A percentile compares a stretch with the other conserved stretches of the same genome.
Evolutionary conservation across 1,284 basidiomycete species (phyloP).

Genomic region (Ceratobasidium papillatum): DNA sequence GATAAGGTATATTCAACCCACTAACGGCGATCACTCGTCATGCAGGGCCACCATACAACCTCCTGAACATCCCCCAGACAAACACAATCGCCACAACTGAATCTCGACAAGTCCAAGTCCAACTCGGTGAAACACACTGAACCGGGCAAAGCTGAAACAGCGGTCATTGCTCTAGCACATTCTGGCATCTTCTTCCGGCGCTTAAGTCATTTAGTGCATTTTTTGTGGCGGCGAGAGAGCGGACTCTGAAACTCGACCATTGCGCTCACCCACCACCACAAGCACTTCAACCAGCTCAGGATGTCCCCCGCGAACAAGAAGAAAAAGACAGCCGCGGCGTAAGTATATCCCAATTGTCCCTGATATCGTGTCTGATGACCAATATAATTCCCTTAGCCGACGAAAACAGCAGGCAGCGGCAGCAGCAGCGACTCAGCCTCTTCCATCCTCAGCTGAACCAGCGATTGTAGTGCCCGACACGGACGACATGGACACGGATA

Average conservation of each 20-base stretch:
- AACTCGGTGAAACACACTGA: background rate
- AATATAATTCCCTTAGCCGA: slow-evolving; percentile 3
- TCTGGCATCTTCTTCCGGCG: slow-evolving; percentile 34
- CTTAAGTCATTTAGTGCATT: slow-evolving; percentile 20
- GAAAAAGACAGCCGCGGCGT: slow-evolving; percentile 34
- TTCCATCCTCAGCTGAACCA: background rate
- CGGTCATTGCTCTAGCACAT: background rate
- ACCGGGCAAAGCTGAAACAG: background rate
- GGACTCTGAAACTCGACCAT: background rate
- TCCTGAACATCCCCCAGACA: too few species aligned
- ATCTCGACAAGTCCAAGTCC: background rate
- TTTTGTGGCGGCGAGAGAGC: background rate
- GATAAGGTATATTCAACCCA: too few species aligned
- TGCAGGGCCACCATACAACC: too few species aligned
- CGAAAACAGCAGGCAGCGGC: slow-evolving; percentile 19
- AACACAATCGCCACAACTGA: background rate
- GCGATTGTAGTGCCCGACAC: slow-evolving; percentile 33
- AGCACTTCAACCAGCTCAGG: background rate
- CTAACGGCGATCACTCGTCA: too few species aligned
- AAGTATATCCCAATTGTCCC: background rate
- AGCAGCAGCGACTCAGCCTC: background rate
- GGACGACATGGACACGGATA: slow-evolving; percentile 30
- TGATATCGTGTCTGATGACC: background rate
- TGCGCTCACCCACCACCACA: background rate
- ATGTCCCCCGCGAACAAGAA: slow-evolving; percentile 37